phyloP scores from a whole-genome alignment of 768 basidiomycete genomes.

The Amanita exitialis region DNA sequence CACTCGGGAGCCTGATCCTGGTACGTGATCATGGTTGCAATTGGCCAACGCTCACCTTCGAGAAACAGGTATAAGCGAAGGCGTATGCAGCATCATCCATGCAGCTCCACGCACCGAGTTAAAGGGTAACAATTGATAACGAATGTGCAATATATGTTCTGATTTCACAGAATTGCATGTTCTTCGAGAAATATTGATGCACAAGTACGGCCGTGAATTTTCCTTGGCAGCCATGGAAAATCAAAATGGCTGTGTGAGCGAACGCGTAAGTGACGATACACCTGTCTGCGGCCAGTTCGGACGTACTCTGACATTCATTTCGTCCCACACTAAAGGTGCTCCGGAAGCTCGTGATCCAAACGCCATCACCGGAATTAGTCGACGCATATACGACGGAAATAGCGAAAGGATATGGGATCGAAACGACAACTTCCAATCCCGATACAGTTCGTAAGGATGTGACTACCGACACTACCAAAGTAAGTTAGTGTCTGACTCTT shows the following conservation, averaged over 20 bases:
- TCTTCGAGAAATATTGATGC: conserved; percentile 88
- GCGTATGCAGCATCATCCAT: conserved; percentile 79
- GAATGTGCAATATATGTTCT: neutral
- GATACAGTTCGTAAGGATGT: neutral
- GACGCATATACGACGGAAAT: conserved; percentile 88
- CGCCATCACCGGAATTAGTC: conserved; percentile 67
- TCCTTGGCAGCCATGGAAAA: conserved; percentile 83
- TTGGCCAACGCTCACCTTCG: neutral
- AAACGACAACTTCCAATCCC: conserved; percentile 38
- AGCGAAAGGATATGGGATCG: conserved; percentile 74
- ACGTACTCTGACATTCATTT: conserved; percentile 1
- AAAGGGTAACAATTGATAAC: conserved; percentile 44
- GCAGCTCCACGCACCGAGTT: conserved; percentile 88
- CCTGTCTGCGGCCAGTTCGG: neutral
- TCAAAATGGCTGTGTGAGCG: conserved; percentile 67
- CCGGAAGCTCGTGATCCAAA: conserved; percentile 59
- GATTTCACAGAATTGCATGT: conserved; percentile 69
- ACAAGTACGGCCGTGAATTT: conserved; percentile 92
- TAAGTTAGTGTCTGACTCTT: neutral
- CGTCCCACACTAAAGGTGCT: conserved; percentile 41
- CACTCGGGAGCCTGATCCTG: conserved; percentile 78
- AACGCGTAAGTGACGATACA: conserved; percentile 48
- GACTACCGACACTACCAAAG: neutral
- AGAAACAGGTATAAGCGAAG: conserved; percentile 47
- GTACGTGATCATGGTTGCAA: conserved; percentile 20